Conservation (phyloP, 1,139 yeast genomes). For the Geotrichum citri-aurantii region DNA sequence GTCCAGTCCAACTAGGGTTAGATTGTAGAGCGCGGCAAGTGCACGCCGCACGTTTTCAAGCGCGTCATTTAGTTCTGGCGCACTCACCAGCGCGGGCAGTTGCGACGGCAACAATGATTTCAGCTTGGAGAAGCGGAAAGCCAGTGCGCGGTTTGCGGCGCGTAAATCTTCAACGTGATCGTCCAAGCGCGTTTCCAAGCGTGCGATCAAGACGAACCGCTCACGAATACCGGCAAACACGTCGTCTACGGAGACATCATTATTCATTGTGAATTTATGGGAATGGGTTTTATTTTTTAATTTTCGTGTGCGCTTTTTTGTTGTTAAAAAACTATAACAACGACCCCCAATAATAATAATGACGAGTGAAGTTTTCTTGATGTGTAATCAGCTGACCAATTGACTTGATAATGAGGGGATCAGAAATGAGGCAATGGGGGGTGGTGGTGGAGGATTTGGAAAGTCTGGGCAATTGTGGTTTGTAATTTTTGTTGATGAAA, state of each 20-base stretch:
- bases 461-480: no score
- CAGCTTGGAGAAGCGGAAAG: slow-evolving; percentile 13
- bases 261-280: background rate
- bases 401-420: no score
- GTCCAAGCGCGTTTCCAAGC: background rate
- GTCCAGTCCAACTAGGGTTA: background rate
- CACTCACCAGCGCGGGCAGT: slow-evolving; percentile 4
- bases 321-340: no score
- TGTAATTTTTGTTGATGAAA: background rate
- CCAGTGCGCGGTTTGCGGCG: slow-evolving; percentile 4
- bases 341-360: no score
- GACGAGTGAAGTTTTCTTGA: no score
- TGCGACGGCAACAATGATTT: slow-evolving; percentile 18
- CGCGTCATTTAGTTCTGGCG: background rate
- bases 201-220: background rate
- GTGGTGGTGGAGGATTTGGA: no score
- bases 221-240: slow-evolving; percentile 5
- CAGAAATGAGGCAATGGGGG: no score
- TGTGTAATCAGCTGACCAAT: no score
- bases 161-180: slow-evolving; percentile 6
- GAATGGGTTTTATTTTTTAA: no score
- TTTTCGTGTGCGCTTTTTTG: no score
- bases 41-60: background rate
- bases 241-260: background rate
- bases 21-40: background rate